Conservation (phyloP, 2,329 filamentous ascomycete genomes). For the Cladorrhinum sp. region DNA sequence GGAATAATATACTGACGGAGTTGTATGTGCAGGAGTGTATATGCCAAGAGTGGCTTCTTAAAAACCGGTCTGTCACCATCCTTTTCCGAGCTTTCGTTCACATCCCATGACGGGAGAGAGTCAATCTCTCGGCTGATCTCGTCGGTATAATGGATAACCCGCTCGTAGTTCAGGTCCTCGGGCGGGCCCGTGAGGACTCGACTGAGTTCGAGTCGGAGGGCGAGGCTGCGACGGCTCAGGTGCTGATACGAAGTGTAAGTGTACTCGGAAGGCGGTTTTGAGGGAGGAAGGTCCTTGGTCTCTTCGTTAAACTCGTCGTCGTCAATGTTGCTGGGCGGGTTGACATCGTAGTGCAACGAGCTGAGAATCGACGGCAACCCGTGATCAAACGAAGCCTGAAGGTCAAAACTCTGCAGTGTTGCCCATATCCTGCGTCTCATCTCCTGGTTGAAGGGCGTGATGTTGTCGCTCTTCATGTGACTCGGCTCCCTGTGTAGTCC, state of each 20-base stretch:
- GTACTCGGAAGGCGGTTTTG: conserved; percentile 51
- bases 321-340: conserved; percentile 55
- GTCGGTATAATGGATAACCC: conserved; percentile 59
- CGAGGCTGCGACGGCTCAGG: conserved; percentile 53
- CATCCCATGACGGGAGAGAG: conserved; percentile 55
- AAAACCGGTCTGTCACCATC: conserved; percentile 35
- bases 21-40: conserved; percentile 59
- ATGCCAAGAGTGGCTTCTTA: conserved; percentile 56
- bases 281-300: conserved; percentile 48
- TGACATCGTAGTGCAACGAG: conserved; percentile 54
- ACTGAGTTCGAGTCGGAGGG: conserved; percentile 55
- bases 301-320: conserved; percentile 57
- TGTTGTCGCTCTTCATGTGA: conserved; percentile 48
- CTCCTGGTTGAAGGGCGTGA: conserved; percentile 59
- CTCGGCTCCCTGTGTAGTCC: conserved; percentile 59
- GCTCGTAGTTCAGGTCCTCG: conserved; percentile 57
- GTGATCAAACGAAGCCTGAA: conserved; percentile 60
- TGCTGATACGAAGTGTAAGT: conserved; percentile 59
- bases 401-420: conserved; percentile 59
- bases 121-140: conserved; percentile 60
- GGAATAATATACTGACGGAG: conserved; percentile 61
- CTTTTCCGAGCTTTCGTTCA: conserved; percentile 22
- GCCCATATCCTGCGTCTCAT: conserved; percentile 61
- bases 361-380: conserved; percentile 57
- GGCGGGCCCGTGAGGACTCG: conserved; percentile 53